Evolutionary conservation across 2,329 filamentous ascomycete species (phyloP), one percentile per base, ranked within the genome.

Genomic region (Ophiostoma sp.): DNA sequence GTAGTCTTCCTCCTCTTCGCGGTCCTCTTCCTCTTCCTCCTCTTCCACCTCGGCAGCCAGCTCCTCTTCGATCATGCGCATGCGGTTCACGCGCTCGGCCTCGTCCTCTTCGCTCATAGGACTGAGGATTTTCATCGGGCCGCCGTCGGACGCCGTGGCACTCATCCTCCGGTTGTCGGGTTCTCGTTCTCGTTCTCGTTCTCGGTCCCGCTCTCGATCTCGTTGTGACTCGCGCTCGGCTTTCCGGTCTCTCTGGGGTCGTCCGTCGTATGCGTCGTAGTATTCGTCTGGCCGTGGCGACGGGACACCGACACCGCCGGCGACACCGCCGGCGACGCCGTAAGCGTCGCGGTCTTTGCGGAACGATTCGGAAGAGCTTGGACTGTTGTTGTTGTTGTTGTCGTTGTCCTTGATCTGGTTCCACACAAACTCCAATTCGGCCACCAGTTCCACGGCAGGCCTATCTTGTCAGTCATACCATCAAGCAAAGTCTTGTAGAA

Each of bases 361-460:
- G 1, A 83, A 86, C 11, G 84, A 83, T 55, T 84, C 77, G 52
- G 87, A 80, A 49, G 89, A 87, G 52, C 68, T 69, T 18, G 85
- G 86, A 4, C 89, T 87, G 11, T 87, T 86, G 74, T 94, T 45
- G 41, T 45, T 64, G 41, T 40, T 40, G 36, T 40, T 47, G 44
- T 49, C 27, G 27, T 65, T 65, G 73, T 89, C 90, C 78, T 95
- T 96, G 74, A 99, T 94, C 77, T 98, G 95, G 74, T 97, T 93
- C 95, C 95, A 99, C 52, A 99, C 94, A 75, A 98, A 99, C 79
- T 99, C 95, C n/a, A 99, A 86, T 78, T 99, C 95, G 9, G 88
- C 84, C 49, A 98, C 93, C 52, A 99, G 84, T 78, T 96, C 93
- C 70, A 89, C 85, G 7, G 92, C 92, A 76, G 97, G 93, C 36